phyloP scores from a whole-genome alignment of 2,329 filamentous ascomycete genomes.

The Fusarium sambucinum region DNA sequence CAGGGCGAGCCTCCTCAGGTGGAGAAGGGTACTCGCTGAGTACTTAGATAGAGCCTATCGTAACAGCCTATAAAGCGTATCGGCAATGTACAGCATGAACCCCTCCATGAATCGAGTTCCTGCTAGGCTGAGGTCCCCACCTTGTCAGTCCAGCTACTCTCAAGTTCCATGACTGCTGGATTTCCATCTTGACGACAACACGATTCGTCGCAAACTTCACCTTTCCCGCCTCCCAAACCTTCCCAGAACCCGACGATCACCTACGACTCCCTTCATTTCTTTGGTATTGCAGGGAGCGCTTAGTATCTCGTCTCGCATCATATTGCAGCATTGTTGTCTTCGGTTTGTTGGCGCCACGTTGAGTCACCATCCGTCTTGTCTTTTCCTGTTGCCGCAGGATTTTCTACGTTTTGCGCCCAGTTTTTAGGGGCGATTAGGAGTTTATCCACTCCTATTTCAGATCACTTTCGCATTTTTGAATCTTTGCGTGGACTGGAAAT shows the following conservation, averaged over 20 bases:
- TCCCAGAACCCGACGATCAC: slow-evolving; percentile 14
- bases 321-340: slow-evolving; percentile 16
- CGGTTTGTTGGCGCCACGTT: slow-evolving; percentile 23
- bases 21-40: not conserved
- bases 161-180: slow-evolving; percentile 38
- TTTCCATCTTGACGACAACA: slow-evolving; percentile 43
- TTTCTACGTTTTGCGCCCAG: slow-evolving; percentile 41
- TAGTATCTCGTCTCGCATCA: slow-evolving; percentile 2
- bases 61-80: not conserved
- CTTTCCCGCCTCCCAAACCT: slow-evolving; percentile 11
- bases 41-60: not conserved
- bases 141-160: slow-evolving; percentile 16
- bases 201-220: slow-evolving; percentile 34
- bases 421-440: slow-evolving; percentile 28
- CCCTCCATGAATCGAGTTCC: slow-evolving; percentile 34
- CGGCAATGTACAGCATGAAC: not conserved
- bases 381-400: slow-evolving; percentile 37
- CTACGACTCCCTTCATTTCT: slow-evolving; percentile 14
- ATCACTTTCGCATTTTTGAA: slow-evolving; percentile 18
- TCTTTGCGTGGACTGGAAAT: slow-evolving; percentile 41
- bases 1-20: not conserved
- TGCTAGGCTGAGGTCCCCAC: slow-evolving; percentile 29
- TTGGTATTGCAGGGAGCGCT: slow-evolving; percentile 16
- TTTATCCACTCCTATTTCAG: slow-evolving; percentile 7
- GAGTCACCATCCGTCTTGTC: slow-evolving; percentile 26